Base-by-base conservation (phyloP, 768 basidiomycete genomes). In the Auricularia sp. region DNA sequence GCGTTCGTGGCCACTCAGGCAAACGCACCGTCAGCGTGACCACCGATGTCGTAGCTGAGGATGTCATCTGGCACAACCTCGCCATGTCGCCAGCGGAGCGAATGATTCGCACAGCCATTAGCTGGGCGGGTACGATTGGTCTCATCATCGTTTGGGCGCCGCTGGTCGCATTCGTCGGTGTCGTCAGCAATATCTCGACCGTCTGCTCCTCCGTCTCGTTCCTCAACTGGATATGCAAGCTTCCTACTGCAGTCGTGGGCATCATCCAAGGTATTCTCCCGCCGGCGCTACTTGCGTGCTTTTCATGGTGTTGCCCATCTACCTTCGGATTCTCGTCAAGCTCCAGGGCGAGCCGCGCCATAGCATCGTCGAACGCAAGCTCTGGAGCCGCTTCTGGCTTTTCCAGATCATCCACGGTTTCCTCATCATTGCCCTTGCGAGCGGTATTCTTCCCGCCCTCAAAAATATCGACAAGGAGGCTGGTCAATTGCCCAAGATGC, bases 31-130 rank as follows among this genome's bases (percentile, higher is more conserved):
- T 81, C 11, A 77, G 78, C 33, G 84, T 85, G 60, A 88, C 86
- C 70, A 81, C 87, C 42, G 95, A 97, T 72, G 86, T 96, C 62
- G 81, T 88, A 0, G 94, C 95, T 0, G 80, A 82, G 36, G 94
- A 97, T 74, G 88, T 99, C 56, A 88, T 98, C 66, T 98, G 96
- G 95, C 75, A 81, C 3, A 98, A 97, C 73, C 79, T 99, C 8
- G 82, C 84, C 36, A 73, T 98, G 78, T 95, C 94, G 71, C 89
- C 93, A 0, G 98, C 96, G 69, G 91, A 95, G 73, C 80, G 81
- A 66, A 85, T 85, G 70, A 77, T 88, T 58, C 85, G 93, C 33
- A 70, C 76, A 64, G 81, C 79, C 18, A 76, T 91, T 58, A 87
- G 87, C 53, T 96, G 88, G 74, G 85, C 85, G 0, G 77, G 81